A percentile compares a stretch with the other conserved stretches of the same genome.
Evolutionary conservation across 129 eudicot species (phyloP).

Genomic region (Solidago caesia): DNA sequence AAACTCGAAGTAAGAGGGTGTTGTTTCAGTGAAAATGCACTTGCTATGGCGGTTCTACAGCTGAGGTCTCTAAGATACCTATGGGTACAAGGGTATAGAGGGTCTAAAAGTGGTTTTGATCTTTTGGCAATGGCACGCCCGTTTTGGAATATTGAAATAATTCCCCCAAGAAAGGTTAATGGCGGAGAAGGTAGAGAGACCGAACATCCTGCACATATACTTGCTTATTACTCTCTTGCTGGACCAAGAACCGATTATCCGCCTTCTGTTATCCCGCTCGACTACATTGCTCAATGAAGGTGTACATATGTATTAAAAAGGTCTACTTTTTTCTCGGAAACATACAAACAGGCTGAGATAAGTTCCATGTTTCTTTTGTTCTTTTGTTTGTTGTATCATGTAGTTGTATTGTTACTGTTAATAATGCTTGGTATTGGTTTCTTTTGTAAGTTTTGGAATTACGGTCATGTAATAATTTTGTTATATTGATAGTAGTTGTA

Average conservation of each 20-base stretch:
- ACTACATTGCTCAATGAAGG: constrained; percentile 24
- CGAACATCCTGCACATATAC: constrained; percentile 81
- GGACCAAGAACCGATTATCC: constrained; percentile 89
- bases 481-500: constrained; percentile 22
- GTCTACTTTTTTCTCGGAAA: constrained; percentile 16
- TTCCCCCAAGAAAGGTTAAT: constrained; percentile 59
- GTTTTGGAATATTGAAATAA: constrained; percentile 90
- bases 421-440: constrained; percentile 24
- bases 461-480: constrained; percentile 24
- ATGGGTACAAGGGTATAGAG: constrained; percentile 90
- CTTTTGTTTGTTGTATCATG: constrained; percentile 21
- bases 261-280: constrained; percentile 48
- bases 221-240: constrained; percentile 91
- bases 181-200: constrained; percentile 32
- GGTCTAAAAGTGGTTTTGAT: constrained; percentile 47
- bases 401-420: constrained; percentile 17
- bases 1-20: constrained; percentile 81
- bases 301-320: constrained; percentile 27
- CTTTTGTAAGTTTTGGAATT: constrained; percentile 7
- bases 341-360: constrained; percentile 27
- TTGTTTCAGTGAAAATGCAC: constrained; percentile 70
- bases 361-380: background rate
- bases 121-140: constrained; percentile 78
- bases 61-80: constrained; percentile 66
- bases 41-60: constrained; percentile 62